A percentile compares a stretch with the other conserved stretches of the same genome.
Conservation (phyloP, 129 eudicot genomes). For the Kitagawia praeruptora region DNA sequence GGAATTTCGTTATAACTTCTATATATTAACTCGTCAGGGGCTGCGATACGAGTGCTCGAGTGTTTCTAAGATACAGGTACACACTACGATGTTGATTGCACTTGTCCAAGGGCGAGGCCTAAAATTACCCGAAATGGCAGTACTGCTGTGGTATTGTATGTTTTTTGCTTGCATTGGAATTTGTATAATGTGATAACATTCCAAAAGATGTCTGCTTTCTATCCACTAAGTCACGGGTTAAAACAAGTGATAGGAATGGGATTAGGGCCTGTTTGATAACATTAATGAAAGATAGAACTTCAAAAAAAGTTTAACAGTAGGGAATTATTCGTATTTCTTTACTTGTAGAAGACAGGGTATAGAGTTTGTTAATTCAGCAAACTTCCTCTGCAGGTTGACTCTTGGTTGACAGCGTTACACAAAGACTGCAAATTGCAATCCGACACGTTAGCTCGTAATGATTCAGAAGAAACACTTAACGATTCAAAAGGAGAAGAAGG, state of each 20-base stretch:
- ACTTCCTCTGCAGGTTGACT: constrained; percentile 43
- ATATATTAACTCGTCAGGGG: constrained; percentile 70
- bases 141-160: not conserved
- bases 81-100: not conserved
- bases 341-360: not conserved
- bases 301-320: not conserved
- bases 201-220: not conserved
- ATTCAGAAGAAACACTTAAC: constrained; percentile 3
- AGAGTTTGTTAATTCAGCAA: not conserved
- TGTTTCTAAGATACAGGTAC: constrained; percentile 69
- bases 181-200: not conserved
- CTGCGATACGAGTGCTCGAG: constrained; percentile 81
- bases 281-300: not conserved
- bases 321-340: not conserved
- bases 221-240: not conserved
- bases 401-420: constrained; percentile 70
- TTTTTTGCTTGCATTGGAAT: not conserved
- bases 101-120: not conserved
- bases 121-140: not conserved
- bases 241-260: not conserved
- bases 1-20: constrained; percentile 61
- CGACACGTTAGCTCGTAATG: constrained; percentile 10
- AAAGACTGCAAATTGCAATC: constrained; percentile 42
- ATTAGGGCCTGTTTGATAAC: not conserved
- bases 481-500: not conserved